A percentile compares a stretch with the other conserved stretches of the same genome.
These are phyloP conservation scores for Deuterostichococcus epilithicus DNA, from an alignment of 139 green algal species.

Conservation along the genomic window DNA sequence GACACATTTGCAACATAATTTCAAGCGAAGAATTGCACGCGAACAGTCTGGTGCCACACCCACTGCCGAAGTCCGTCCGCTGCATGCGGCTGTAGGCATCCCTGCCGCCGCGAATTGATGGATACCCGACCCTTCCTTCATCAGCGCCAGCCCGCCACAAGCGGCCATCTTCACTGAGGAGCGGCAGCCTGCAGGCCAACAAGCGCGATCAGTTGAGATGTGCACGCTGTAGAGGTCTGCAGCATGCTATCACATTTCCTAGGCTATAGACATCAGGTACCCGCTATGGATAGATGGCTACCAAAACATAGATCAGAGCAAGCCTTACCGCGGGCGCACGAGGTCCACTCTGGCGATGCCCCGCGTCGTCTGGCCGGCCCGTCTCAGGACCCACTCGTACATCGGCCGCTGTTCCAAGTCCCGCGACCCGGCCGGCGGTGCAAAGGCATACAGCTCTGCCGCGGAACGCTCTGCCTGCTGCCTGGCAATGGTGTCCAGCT, in stretches of 20 bases:
- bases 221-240: too few species aligned
- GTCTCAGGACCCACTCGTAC: background rate
- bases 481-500: background rate
- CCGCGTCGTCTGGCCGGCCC: background rate
- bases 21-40: too few species aligned
- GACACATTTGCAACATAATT: too few species aligned
- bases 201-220: too few species aligned
- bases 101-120: background rate
- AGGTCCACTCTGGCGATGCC: background rate
- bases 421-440: too few species aligned
- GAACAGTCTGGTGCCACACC: background rate
- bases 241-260: too few species aligned
- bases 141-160: background rate
- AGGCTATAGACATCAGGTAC: too few species aligned
- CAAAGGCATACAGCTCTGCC: background rate
- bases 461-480: background rate
- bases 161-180: background rate
- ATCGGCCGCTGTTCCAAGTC: background rate
- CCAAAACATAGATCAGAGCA: too few species aligned
- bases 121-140: background rate
- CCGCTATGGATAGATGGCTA: too few species aligned
- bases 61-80: background rate
- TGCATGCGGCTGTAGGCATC: background rate
- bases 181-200: background rate
- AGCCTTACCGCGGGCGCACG: background rate